Conservation (phyloP, 768 basidiomycete genomes). For the Suillus subaureus region DNA sequence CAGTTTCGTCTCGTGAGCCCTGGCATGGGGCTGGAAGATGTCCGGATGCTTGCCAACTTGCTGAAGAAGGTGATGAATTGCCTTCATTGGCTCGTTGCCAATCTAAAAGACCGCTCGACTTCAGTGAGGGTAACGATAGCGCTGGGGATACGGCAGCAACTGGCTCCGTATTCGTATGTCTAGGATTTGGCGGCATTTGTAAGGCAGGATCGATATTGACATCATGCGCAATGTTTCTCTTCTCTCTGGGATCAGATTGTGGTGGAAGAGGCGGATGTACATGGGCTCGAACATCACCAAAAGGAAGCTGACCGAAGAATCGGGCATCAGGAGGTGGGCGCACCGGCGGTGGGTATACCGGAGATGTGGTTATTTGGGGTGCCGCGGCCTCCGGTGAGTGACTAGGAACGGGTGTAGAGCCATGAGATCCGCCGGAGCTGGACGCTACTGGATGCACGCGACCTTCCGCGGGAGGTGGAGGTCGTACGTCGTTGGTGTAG, state of each 20-base stretch:
- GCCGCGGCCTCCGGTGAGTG: constrained; percentile 21
- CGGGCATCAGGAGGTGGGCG: constrained; percentile 40
- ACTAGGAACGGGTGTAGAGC: not conserved
- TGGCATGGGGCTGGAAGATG: constrained; percentile 24
- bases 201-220: constrained; percentile 35
- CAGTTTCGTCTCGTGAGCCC: constrained; percentile 21
- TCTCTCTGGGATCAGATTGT: constrained; percentile 27
- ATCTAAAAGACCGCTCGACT: constrained; percentile 73
- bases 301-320: constrained; percentile 28
- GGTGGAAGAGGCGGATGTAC: constrained; percentile 15
- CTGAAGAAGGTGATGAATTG: constrained; percentile 13
- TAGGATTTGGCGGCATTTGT: constrained; percentile 25
- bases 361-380: constrained; percentile 24
- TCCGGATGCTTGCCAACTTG: constrained; percentile 25
- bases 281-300: constrained; percentile 21
- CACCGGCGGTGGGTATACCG: constrained; percentile 34
- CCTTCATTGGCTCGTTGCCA: constrained; percentile 28
- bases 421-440: not conserved
- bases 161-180: constrained; percentile 20
- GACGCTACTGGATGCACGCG: constrained; percentile 13
- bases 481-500: constrained; percentile 23
- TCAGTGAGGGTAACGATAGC: constrained; percentile 69
- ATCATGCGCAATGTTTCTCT: constrained; percentile 28
- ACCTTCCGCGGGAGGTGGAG: constrained; percentile 36
- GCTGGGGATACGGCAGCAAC: constrained; percentile 25